Evolutionary conservation across 768 basidiomycete genomes (phyloP), one percentile per base, ranked within the genome.

Genomic region (Psilocybe tampanensis): DNA sequence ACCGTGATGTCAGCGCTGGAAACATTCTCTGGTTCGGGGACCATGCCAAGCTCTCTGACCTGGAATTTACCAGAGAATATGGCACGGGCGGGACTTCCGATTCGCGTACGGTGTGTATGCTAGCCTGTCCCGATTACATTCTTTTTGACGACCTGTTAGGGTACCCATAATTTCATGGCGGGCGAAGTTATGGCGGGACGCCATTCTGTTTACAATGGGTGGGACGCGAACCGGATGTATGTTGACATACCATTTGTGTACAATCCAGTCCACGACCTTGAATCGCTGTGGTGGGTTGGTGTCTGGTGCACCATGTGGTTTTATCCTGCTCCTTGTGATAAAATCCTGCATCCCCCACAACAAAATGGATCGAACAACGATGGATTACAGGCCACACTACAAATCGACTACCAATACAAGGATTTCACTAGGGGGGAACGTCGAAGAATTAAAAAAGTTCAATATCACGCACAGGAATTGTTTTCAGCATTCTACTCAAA

Each of bases 181-280:
- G 36, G 36, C 6, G 36, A 39, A n/a, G 36, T 39, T 13, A 5
- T 39, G 36, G n/a, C 6, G 12, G 36, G 36, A 39, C n/a, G n/a
- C n/a, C n/a, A n/a, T n/a, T n/a, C n/a, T n/a, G n/a, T n/a, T n/a
- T n/a, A n/a, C n/a, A n/a, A n/a, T n/a, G n/a, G n/a, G n/a, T n/a
- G n/a, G n/a, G n/a, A n/a, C n/a, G n/a, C n/a, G n/a, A n/a, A n/a
- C n/a, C n/a, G n/a, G n/a, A n/a, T n/a, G n/a, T n/a, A 52, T 41
- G 51, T 12, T n/a, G 51, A 21, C 13, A 7, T 36, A 33, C 21
- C 17, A n/a, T 21, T 52, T 21, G 21, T 24, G 22, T 36, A 39
- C 51, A 52, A 52, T 24, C 34, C 39, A 13, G 42, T 52, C 19
- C 51, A 52, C 32, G 51, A 52, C 34, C 51, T 52, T 19, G 51